These are phyloP conservation scores for Adenanthera pavonina DNA, from an alignment of 306 rosid genomes.

Conservation along the genomic window DNA sequence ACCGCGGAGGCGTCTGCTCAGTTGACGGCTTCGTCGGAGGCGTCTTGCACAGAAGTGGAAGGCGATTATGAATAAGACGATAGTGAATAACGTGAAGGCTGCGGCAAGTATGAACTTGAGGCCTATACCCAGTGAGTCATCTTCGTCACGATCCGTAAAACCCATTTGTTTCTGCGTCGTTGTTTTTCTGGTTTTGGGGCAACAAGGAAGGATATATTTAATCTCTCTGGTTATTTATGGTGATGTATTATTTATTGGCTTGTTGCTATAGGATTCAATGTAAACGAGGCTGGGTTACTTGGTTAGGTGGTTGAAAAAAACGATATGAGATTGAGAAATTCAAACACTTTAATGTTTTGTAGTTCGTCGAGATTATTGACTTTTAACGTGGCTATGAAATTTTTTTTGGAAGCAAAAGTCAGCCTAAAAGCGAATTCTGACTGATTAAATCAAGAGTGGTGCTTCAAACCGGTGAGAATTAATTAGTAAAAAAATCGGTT, in stretches of 20 bases:
- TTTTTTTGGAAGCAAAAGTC: too few species aligned
- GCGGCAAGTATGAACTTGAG: constrained; percentile 29
- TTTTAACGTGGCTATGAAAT: neutral
- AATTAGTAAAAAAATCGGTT: too few species aligned
- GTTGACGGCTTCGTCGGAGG: constrained; percentile 31
- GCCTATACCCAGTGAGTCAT: neutral
- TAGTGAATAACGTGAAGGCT: constrained; percentile 39
- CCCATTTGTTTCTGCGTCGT: constrained; percentile 27
- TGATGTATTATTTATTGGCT: neutral
- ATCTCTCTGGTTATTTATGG: neutral
- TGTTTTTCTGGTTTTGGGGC: neutral
- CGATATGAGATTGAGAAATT: neutral
- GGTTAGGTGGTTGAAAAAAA: constrained; percentile 26
- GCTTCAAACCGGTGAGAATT: too few species aligned
- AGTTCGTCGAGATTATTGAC: constrained; percentile 38
- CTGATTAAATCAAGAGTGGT: too few species aligned
- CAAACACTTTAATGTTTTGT: neutral
- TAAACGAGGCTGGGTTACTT: constrained; percentile 11
- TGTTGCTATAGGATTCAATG: constrained; percentile 2
- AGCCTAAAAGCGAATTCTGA: too few species aligned
- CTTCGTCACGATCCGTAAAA: neutral
- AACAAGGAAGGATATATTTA: neutral
- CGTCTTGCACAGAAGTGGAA: constrained; percentile 27
- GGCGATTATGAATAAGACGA: constrained; percentile 11
- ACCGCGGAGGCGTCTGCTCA: constrained; percentile 31